A percentile compares a stretch with the other conserved stretches of the same genome.
Evolutionary conservation across 2,329 filamentous ascomycete genomes (phyloP).

Genomic region (Onygena corvina): DNA sequence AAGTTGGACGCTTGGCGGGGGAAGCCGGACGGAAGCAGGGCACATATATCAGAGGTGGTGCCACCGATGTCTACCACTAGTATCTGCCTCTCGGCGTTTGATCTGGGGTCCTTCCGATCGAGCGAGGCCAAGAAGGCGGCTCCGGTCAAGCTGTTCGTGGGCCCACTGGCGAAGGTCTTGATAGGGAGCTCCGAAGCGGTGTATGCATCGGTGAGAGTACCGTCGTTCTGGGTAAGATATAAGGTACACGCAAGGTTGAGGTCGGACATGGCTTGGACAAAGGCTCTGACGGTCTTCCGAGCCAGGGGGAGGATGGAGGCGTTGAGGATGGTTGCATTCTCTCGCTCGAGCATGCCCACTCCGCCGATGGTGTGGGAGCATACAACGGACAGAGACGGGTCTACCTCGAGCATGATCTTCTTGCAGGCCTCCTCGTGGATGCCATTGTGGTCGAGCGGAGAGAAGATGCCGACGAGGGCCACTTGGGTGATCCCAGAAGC

Average conservation of each 20-base stretch:
- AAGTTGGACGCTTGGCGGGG: slow-evolving; percentile 52
- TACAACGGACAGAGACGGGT: slow-evolving; percentile 30
- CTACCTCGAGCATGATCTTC: slow-evolving; percentile 27
- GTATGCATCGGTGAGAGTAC: slow-evolving; percentile 45
- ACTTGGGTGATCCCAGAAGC: slow-evolving; percentile 29
- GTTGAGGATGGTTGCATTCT: slow-evolving; percentile 55
- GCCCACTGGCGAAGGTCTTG: slow-evolving; percentile 50
- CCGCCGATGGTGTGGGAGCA: slow-evolving; percentile 37
- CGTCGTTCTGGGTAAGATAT: slow-evolving; percentile 54
- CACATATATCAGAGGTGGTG: slow-evolving; percentile 53
- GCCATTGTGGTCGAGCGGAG: slow-evolving; percentile 35
- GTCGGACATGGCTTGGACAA: slow-evolving; percentile 41
- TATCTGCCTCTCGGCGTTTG: slow-evolving; percentile 22
- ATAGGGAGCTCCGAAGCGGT: slow-evolving; percentile 47
- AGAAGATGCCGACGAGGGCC: slow-evolving; percentile 38
- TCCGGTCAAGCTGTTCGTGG: slow-evolving; percentile 52
- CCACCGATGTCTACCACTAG: slow-evolving; percentile 53
- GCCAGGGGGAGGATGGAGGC: slow-evolving; percentile 50
- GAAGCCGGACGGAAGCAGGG: slow-evolving; percentile 50
- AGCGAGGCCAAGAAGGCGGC: slow-evolving; percentile 46
- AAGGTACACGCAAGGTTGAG: slow-evolving; percentile 44
- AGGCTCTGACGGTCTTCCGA: slow-evolving; percentile 44
- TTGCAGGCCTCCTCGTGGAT: slow-evolving; percentile 34
- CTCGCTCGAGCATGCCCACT: slow-evolving; percentile 43
- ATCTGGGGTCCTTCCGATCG: slow-evolving; percentile 13